Conservation (phyloP, 2,329 filamentous ascomycete genomes). For the Fusarium pseudonygamai region DNA sequence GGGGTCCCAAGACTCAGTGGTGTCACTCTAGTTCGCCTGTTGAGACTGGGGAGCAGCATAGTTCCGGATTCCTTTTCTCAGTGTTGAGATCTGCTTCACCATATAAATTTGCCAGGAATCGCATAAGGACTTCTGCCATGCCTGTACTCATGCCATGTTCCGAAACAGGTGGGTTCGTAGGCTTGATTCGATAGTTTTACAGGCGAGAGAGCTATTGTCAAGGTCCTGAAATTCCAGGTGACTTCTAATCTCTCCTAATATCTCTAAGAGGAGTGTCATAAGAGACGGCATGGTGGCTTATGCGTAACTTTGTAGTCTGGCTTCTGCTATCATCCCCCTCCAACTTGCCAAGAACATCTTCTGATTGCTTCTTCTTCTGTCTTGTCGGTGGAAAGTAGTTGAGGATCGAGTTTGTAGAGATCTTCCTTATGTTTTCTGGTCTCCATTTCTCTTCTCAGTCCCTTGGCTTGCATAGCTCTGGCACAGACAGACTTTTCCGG, state of each 20-base stretch:
- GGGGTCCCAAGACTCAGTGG: too few species aligned
- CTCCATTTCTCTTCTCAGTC: neutral
- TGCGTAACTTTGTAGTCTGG: neutral
- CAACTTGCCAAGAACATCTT: neutral
- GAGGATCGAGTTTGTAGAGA: neutral
- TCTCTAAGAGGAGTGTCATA: neutral
- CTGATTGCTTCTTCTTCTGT: neutral
- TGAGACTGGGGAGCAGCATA: too few species aligned
- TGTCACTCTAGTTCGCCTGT: too few species aligned
- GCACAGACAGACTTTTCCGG: neutral
- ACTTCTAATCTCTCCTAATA: neutral
- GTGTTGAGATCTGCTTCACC: too few species aligned
- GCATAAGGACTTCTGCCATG: too few species aligned
- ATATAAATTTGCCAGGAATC: too few species aligned
- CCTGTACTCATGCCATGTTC: neutral
- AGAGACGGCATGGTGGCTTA: neutral
- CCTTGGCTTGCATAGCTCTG: neutral
- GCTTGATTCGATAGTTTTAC: fast-evolving
- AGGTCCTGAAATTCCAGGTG: neutral
- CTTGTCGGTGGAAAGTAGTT: neutral
- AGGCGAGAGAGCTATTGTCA: fast-evolving
- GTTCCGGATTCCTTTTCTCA: too few species aligned
- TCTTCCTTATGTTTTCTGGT: neutral
- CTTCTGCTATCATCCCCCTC: neutral
- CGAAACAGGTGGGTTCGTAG: neutral